A percentile compares a stretch with the other conserved stretches of the same genome.
phyloP scores from a whole-genome alignment of 2,329 filamentous ascomycete genomes.

The Hymenoscyphus albidus region DNA sequence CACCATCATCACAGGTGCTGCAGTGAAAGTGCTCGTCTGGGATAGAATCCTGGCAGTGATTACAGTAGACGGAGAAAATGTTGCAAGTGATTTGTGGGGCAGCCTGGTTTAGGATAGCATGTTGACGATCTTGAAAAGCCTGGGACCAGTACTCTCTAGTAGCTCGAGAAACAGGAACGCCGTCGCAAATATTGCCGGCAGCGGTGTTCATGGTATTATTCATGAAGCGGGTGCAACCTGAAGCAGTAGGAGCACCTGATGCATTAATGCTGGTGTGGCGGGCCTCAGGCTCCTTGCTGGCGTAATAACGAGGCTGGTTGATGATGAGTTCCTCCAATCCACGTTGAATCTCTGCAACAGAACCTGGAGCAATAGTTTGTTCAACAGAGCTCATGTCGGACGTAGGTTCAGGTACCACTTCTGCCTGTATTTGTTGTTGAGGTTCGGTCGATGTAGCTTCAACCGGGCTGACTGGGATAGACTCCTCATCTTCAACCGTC shows the following conservation, averaged over 20 bases:
- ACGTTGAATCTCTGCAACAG: conserved; percentile 30
- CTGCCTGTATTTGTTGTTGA: conserved; percentile 5
- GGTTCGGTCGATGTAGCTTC: conserved; percentile 12
- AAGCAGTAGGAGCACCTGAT: conserved; percentile 7
- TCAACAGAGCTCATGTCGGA: conserved; percentile 16
- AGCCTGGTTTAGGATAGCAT: conserved; percentile 13
- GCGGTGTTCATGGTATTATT: conserved; percentile 18
- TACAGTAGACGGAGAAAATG: conserved; percentile 87
- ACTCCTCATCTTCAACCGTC: conserved; percentile 48
- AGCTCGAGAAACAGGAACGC: conserved; percentile 26
- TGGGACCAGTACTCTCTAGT: conserved; percentile 36
- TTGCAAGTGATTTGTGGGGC: conserved; percentile 15
- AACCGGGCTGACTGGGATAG: conserved; percentile 25
- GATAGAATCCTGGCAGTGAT: conserved; percentile 77
- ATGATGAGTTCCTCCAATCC: conserved; percentile 30
- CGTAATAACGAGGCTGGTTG: conserved; percentile 19
- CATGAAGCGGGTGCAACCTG: conserved; percentile 11
- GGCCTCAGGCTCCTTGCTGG: neutral
- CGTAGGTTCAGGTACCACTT: conserved; percentile 9
- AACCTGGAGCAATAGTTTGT: conserved; percentile 17
- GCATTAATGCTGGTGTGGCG: conserved; percentile 16
- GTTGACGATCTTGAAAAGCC: conserved; percentile 29
- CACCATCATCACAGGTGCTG: conserved; percentile 85
- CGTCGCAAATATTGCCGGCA: conserved; percentile 24
- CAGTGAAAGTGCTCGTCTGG: conserved; percentile 89